phyloP scores from a whole-genome alignment of 768 basidiomycete species.

The Exidia glandulosa region DNA sequence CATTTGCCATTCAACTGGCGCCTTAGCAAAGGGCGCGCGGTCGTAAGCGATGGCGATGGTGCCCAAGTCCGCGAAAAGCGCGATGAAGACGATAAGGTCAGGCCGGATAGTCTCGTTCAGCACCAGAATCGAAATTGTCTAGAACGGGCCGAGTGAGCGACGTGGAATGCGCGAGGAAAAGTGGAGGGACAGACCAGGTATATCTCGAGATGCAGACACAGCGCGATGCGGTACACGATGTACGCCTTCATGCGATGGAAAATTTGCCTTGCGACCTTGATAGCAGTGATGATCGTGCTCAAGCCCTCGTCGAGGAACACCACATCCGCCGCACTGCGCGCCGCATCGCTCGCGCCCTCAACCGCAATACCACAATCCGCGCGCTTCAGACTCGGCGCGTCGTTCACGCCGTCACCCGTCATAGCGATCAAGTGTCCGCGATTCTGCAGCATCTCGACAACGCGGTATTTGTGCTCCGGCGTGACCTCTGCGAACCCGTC shows the following conservation, averaged over 20 bases:
- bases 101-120: conserved; percentile 37
- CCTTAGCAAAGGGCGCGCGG: conserved; percentile 25
- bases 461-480: conserved; percentile 32
- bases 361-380: conserved; percentile 29
- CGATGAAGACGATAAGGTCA: conserved; percentile 15
- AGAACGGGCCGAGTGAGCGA: neutral
- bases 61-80: conserved; percentile 20
- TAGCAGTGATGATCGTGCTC: conserved; percentile 29
- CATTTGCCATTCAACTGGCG: conserved; percentile 39
- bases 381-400: conserved; percentile 25
- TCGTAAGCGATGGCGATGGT: conserved; percentile 42
- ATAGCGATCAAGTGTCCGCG: conserved; percentile 32
- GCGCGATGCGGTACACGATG: conserved; percentile 34
- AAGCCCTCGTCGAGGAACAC: conserved; percentile 40
- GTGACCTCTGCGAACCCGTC: conserved; percentile 42
- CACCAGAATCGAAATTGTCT: conserved; percentile 32
- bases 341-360: conserved; percentile 32
- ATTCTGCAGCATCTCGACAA: conserved; percentile 29
- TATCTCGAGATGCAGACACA: conserved; percentile 37
- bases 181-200: conserved; percentile 21
- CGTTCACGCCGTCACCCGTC: conserved; percentile 29
- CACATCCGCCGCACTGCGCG: conserved; percentile 31
- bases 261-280: conserved; percentile 39
- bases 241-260: conserved; percentile 38
- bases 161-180: neutral